Conservation (phyloP, 768 basidiomycete species). For the Roridomyces roridus region DNA sequence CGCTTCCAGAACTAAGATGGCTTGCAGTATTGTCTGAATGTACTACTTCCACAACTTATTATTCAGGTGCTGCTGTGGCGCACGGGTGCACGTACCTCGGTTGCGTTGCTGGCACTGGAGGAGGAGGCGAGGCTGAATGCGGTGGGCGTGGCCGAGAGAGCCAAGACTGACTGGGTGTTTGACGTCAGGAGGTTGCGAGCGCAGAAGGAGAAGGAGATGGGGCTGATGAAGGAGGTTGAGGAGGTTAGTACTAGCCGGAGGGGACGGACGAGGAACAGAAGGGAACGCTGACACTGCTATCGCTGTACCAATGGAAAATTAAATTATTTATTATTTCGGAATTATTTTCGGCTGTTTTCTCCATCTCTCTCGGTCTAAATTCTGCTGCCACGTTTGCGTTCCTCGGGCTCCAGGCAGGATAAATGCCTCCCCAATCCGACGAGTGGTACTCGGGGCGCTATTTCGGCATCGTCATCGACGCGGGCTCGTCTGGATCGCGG, state of each 20-base stretch:
- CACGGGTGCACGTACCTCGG: slow-evolving; percentile 57
- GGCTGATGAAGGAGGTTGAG: slow-evolving; percentile 23
- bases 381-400: slow-evolving; percentile 13
- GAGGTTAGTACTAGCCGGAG: slow-evolving; percentile 4
- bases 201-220: slow-evolving; percentile 33
- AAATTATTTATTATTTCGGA: too few species aligned
- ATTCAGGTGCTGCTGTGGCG: slow-evolving; percentile 81
- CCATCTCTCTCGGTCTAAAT: background rate
- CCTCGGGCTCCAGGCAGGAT: background rate
- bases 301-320: too few species aligned
- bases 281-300: too few species aligned
- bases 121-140: slow-evolving; percentile 65
- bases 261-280: too few species aligned
- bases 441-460: slow-evolving; percentile 81
- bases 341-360: background rate
- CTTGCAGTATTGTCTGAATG: slow-evolving; percentile 71
- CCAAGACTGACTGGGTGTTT: slow-evolving; percentile 73
- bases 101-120: slow-evolving; percentile 51
- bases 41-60: slow-evolving; percentile 75
- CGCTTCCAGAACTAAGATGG: too few species aligned
- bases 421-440: slow-evolving; percentile 82
- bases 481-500: slow-evolving; percentile 96
- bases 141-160: slow-evolving; percentile 51
- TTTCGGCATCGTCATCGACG: slow-evolving; percentile 96
- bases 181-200: slow-evolving; percentile 58